Evolutionary conservation across 345 rosid species (phyloP).

Genomic region (Rubroshorea leprosula): DNA sequence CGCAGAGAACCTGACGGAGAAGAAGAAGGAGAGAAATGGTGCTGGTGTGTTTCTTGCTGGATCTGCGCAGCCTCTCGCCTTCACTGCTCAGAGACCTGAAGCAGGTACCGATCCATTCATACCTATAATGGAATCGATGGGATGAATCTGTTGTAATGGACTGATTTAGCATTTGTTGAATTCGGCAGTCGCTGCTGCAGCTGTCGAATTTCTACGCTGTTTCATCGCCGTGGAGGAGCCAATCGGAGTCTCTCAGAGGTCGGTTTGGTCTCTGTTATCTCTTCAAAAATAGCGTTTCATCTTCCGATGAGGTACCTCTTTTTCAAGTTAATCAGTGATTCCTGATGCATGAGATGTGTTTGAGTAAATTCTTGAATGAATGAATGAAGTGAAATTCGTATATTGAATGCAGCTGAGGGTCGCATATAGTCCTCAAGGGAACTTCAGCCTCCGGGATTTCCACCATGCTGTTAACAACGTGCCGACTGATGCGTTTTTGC

Average conservation of each 20-base stretch:
- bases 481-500: conserved; percentile 53
- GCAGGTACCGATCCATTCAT: conserved; percentile 37
- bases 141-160: background rate
- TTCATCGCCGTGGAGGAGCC: conserved; percentile 30
- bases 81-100: conserved; percentile 49
- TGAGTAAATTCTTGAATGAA: background rate
- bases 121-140: background rate
- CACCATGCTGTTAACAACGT: conserved; percentile 72
- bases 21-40: conserved; percentile 36
- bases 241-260: conserved; percentile 39
- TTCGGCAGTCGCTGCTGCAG: conserved; percentile 54
- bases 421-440: conserved; percentile 56
- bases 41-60: conserved; percentile 60
- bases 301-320: conserved; percentile 48
- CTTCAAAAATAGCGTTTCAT: conserved; percentile 38
- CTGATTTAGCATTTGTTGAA: background rate
- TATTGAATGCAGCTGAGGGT: conserved; percentile 54
- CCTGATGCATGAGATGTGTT: conserved; percentile 7
- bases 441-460: conserved; percentile 65
- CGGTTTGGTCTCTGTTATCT: conserved; percentile 64
- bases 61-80: conserved; percentile 61
- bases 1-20: background rate
- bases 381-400: conserved; percentile 1
- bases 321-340: conserved; percentile 10
- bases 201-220: conserved; percentile 64